Base-by-base conservation (phyloP, 169 alveolate species). In the Plasmodium coatneyi region DNA sequence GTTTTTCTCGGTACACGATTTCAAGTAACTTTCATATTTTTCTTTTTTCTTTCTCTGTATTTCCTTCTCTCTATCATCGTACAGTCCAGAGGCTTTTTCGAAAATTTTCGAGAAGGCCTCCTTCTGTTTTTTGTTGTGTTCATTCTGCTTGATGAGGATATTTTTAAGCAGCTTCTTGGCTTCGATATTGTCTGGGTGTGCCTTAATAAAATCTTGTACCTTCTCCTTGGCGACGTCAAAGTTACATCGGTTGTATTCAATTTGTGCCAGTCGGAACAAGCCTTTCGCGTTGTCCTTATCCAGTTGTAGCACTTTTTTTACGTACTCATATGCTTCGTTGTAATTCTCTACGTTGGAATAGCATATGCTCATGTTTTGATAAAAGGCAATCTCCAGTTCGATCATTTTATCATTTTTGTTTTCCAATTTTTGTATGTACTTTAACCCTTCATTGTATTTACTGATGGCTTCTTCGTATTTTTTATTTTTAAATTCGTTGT, bases 71-170 rank as follows among this genome's bases (percentile, higher is more conserved):
- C 97, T 95, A 84, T 97, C 98, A 19, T 95, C 96, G 84, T 97
- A 97, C 49, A 95, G 94, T 5, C 98, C 98, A 14, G 96, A 96
- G 9, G 96, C 97, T 78, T 96, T 95, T 84, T 95, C 95, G 70
- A 97, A 97, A 70, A 97, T 92, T 41, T 96, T 95, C 7, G 98
- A 96, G 89, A 95, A 97, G 34, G 97, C 97, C 93, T 96, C 80
- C 36, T 82, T 95, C 56, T 71, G 95, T 71, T 95, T 92, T 76
- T 86, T 86, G 30, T 86, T 86, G 76, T 95, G 94, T 79, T 95
- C 95, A 54, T 84, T 93, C 30, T 95, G 93, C 36, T 84, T 83
- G 3, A 95, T 84, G 39, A 92, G 78, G 39, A 95, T 66, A 54
- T 89, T 86, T 72, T 83, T 92, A 66, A 95, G 78, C 36, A 92